Conservation (phyloP, 768 basidiomycete genomes). For the Boletus rubescentipes region DNA sequence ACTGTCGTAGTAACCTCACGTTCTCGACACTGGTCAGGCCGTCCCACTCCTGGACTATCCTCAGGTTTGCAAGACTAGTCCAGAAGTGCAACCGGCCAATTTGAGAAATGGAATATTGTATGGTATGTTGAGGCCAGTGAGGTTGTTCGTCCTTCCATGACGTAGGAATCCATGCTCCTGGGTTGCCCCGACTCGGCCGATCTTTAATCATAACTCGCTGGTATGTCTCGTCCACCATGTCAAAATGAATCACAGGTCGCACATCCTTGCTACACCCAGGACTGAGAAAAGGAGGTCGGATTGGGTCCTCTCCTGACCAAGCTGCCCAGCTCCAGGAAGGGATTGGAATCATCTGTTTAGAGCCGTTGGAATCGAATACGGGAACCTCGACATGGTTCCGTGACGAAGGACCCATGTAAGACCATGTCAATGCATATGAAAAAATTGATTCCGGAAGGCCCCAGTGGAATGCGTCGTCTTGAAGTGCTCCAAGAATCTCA, state of each 20-base stretch:
- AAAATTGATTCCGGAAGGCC: constrained; percentile 16
- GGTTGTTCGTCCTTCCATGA: background rate
- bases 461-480: constrained; percentile 16
- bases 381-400: constrained; percentile 1
- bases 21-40: too few relatives aligned
- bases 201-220: background rate
- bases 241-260: constrained; percentile 4
- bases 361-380: background rate
- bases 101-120: background rate
- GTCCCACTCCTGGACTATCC: too few relatives aligned
- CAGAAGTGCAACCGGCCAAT: constrained; percentile 16
- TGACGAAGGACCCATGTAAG: background rate
- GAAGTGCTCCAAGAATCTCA: constrained; percentile 6
- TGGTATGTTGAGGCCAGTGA: background rate
- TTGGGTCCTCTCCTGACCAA: background rate
- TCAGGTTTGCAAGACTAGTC: constrained; percentile 11
- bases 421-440: constrained; percentile 14
- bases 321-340: constrained; percentile 22
- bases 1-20: too few relatives aligned
- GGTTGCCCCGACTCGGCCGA: background rate
- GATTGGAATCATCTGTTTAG: background rate
- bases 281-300: background rate
- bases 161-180: background rate
- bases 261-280: background rate
- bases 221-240: constrained; percentile 1